These are phyloP conservation scores for Termitomyces sp. DNA, from an alignment of 768 basidiomycete species.

Conservation along the genomic window DNA sequence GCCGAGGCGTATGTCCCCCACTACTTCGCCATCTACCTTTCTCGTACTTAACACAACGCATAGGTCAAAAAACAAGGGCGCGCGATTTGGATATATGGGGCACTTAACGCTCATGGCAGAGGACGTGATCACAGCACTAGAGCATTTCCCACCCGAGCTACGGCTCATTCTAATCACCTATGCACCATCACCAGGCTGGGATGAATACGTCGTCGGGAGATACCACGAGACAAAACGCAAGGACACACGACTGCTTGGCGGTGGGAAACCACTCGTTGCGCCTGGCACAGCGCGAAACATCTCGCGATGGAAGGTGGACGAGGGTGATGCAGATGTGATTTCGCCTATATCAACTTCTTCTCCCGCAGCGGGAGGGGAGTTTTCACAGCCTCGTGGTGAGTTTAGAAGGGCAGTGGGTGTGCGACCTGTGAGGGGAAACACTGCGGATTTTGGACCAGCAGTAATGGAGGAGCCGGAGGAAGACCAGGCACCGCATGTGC, in stretches of 20 bases:
- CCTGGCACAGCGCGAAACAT: slow-evolving; percentile 23
- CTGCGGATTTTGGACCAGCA: slow-evolving; percentile 60
- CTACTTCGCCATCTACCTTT: not conserved
- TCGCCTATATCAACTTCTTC: not conserved
- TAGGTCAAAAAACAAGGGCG: slow-evolving; percentile 68
- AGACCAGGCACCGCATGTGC: slow-evolving; percentile 40
- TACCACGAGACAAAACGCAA: slow-evolving; percentile 83
- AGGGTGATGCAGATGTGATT: slow-evolving; percentile 35
- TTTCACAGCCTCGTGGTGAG: slow-evolving; percentile 41
- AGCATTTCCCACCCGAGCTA: slow-evolving; percentile 81
- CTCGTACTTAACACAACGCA: not conserved
- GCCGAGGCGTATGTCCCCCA: slow-evolving; percentile 51
- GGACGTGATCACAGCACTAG: slow-evolving; percentile 86
- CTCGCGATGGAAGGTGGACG: slow-evolving; percentile 66
- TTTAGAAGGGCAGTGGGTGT: slow-evolving; percentile 45
- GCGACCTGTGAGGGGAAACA: slow-evolving; percentile 41
- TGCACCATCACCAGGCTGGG: slow-evolving; percentile 79
- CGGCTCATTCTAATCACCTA: slow-evolving; percentile 55
- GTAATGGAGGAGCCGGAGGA: slow-evolving; percentile 41
- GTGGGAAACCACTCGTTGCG: slow-evolving; percentile 67
- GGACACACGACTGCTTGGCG: slow-evolving; percentile 77
- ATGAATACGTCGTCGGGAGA: slow-evolving; percentile 79
- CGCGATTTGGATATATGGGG: slow-evolving; percentile 93
- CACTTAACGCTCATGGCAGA: slow-evolving; percentile 94
- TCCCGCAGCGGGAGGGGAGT: not conserved